These are phyloP conservation scores for Xylaria sp. DNA, from an alignment of 2,329 filamentous ascomycete genomes.

Conservation along the genomic window DNA sequence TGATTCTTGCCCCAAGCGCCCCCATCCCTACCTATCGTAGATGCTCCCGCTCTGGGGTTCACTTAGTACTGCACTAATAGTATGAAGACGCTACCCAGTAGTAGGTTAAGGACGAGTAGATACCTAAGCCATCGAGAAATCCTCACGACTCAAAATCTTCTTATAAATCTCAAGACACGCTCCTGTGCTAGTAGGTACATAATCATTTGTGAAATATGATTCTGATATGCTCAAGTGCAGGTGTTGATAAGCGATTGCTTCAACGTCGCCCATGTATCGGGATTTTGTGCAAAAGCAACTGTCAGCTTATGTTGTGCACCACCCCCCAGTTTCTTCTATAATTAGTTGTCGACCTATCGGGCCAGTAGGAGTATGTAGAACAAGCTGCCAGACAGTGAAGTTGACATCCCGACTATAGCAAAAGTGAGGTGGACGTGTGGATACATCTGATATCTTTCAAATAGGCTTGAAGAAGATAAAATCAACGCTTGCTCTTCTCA, in stretches of 20 bases:
- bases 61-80: too few relatives aligned
- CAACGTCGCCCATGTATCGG: conserved; percentile 1
- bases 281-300: conserved; percentile 2
- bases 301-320: conserved; percentile 9
- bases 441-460: neutral
- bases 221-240: neutral
- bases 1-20: conserved; percentile 24
- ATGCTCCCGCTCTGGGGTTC: conserved; percentile 20
- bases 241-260: neutral
- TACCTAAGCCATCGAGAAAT: too few relatives aligned
- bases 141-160: too few relatives aligned
- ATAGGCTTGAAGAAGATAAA: too few relatives aligned
- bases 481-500: too few relatives aligned
- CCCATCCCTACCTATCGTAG: neutral
- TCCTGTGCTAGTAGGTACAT: too few relatives aligned
- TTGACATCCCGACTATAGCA: too few relatives aligned
- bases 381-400: too few relatives aligned
- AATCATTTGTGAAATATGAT: too few relatives aligned
- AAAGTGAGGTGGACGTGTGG: neutral
- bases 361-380: neutral
- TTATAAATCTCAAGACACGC: too few relatives aligned
- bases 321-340: conserved; percentile 32
- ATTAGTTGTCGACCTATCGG: conserved; percentile 18
- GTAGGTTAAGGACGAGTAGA: too few relatives aligned
- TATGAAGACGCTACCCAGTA: too few relatives aligned